These are phyloP conservation scores for Calcarisporium arbuscula DNA, from an alignment of 2,329 filamentous ascomycete genomes.

Conservation along the genomic window DNA sequence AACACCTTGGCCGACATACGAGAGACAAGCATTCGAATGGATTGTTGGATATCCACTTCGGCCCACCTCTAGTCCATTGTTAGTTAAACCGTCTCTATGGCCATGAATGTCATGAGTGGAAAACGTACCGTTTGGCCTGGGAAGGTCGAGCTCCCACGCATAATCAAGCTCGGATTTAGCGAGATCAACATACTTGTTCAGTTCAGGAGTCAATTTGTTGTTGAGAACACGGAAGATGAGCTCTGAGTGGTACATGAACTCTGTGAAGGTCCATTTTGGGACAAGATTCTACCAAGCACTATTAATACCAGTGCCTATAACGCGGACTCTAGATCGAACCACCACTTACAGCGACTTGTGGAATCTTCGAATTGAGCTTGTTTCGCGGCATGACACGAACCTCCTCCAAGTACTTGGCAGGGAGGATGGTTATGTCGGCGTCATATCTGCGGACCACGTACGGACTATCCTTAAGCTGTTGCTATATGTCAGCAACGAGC, in stretches of 20 bases:
- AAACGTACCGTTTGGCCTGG: background rate
- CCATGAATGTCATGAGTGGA: background rate
- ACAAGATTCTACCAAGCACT: conserved; percentile 3
- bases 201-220: conserved; percentile 4
- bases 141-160: conserved; percentile 1
- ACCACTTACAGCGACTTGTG: too few relatives aligned
- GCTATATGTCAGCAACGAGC: background rate
- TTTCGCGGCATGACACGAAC: background rate
- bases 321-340: too few relatives aligned
- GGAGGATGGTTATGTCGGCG: conserved; percentile 4
- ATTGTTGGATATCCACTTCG: conserved; percentile 3
- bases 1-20: conserved; percentile 17
- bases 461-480: conserved; percentile 5
- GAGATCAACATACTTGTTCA: conserved; percentile 4
- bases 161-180: conserved; percentile 3
- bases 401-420: conserved; percentile 6
- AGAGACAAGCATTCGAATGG: conserved; percentile 13
- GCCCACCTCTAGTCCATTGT: background rate
- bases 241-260: conserved; percentile 1
- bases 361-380: conserved; percentile 1
- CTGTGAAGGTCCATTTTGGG: background rate
- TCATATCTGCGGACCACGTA: conserved; percentile 3
- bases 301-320: too few relatives aligned
- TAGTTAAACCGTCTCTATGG: background rate
- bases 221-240: conserved; percentile 3